Percentiles rank a stretch among this genome's conserved stretches.
These are phyloP conservation scores for Aspergillus transmontanensis DNA, from an alignment of 2,329 filamentous ascomycete species.

Conservation along the genomic window DNA sequence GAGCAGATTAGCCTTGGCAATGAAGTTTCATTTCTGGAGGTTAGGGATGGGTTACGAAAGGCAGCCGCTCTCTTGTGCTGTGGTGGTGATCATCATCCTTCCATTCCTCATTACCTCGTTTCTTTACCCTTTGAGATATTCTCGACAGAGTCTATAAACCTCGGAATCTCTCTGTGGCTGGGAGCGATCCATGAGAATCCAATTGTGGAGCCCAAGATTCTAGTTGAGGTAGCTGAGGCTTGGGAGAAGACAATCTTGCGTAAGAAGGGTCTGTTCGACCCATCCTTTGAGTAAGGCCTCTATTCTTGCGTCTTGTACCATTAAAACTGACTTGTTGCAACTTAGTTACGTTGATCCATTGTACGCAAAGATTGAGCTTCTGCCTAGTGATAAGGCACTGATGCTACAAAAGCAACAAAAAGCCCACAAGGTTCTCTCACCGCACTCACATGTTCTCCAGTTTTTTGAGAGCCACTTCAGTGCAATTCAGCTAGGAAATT, in stretches of 20 bases:
- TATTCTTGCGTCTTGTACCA: not conserved
- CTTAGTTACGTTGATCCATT: conserved; percentile 78
- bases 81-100: conserved; percentile 71
- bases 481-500: conserved; percentile 81
- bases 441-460: conserved; percentile 81
- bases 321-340: conserved; percentile 15
- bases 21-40: conserved; percentile 69
- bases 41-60: conserved; percentile 78
- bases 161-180: conserved; percentile 94
- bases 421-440: conserved; percentile 80
- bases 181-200: conserved; percentile 97
- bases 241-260: conserved; percentile 85
- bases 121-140: conserved; percentile 91
- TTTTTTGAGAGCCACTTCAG: conserved; percentile 96
- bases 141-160: conserved; percentile 91
- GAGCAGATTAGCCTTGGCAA: conserved; percentile 69
- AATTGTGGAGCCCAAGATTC: conserved; percentile 78
- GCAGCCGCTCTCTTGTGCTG: conserved; percentile 86
- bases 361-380: conserved; percentile 87
- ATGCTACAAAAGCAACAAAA: conserved; percentile 75
- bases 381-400: conserved; percentile 78
- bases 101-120: conserved; percentile 84
- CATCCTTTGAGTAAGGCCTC: conserved; percentile 60
- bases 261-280: conserved; percentile 79
- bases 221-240: conserved; percentile 83